Base-by-base conservation (phyloP, 2,329 filamentous ascomycete species). In the Neonectria punicea region DNA sequence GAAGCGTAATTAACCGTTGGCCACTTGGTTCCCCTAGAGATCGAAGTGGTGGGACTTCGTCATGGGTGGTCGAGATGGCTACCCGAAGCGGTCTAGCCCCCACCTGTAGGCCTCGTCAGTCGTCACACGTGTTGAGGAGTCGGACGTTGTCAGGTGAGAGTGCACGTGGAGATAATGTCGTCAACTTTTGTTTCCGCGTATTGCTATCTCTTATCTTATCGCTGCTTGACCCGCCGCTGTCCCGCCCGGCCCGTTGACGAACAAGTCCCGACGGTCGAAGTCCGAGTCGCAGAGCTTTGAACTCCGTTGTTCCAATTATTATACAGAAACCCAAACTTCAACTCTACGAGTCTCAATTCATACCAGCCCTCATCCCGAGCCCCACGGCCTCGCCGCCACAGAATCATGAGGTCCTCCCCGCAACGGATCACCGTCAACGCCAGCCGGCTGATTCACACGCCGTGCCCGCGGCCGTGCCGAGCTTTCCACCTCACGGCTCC, bases 401-500 rank as follows among this genome's bases (percentile, higher is more conserved):
- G 55, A 67, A 76, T 58, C 68, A 81, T 81, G 79, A 79, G 75
- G 70, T 62, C 68, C 61, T 72, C 72, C 53, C 71, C 73, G 59
- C 76, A 75, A 64, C 74, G 78, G 55, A 79, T 76, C 66, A 74
- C 75, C 61, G 70, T 76, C 72, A 73, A 74, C 70, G 73, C 69
- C 61, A 62, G 66, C 56, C 71, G 74, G 22, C 76, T 61, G 72
- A 74, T 80, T 49, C 73, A 77, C 63, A 71, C 73, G 66, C 71
- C 71, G 43, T 70, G 75, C 22, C 74, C 75, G 32, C 69, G 72
- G 32, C 73, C 75, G 10, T 65, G 70, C 51, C 78, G 80, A 30
- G 73, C 74, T 61, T 84, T 88, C 67, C 85, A 87, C 77, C 77
- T 84, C 65, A 84, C 82, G 44, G 76, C 81, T 2, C 61, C 81